Percentiles rank a stretch among this genome's conserved stretches.
phyloP scores from a whole-genome alignment of 495 filamentous ascomycete genomes.

The Immersiella caudata region DNA sequence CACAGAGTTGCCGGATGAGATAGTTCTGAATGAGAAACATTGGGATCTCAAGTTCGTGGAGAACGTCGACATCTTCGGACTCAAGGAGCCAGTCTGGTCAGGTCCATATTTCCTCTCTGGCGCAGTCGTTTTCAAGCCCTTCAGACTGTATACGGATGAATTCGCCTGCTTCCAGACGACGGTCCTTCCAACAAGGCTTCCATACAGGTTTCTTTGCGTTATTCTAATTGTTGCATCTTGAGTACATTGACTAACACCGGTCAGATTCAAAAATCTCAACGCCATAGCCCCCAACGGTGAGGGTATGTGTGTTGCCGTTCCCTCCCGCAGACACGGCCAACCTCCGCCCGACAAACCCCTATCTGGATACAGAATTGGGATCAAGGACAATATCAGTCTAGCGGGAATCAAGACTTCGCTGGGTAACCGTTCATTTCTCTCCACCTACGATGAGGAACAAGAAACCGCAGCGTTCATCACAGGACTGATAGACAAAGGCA shows the following conservation, averaged over 20 bases:
- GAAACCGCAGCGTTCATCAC: slow-evolving; percentile 7
- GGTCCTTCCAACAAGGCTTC: not conserved
- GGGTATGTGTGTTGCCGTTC: slow-evolving; percentile 13
- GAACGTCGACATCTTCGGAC: not conserved
- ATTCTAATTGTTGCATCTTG: not conserved
- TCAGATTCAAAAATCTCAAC: slow-evolving; percentile 14
- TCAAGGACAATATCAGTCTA: slow-evolving; percentile 14
- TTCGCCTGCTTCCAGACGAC: slow-evolving; percentile 6
- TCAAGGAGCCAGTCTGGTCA: not conserved
- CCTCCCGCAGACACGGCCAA: not conserved
- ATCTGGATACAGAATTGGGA: not conserved
- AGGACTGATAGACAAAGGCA: not conserved
- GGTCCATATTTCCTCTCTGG: slow-evolving; percentile 4
- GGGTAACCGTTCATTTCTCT: not conserved
- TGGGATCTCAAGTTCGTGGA: slow-evolving; percentile 3
- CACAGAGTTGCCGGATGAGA: not conserved
- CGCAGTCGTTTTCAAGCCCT: not conserved
- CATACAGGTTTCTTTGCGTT: not conserved
- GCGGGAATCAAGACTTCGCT: not conserved
- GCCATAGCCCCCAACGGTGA: not conserved
- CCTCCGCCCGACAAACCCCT: not conserved
- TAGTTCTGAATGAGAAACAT: not conserved
- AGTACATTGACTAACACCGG: not conserved
- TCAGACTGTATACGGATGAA: not conserved
- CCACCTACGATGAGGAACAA: not conserved